These are phyloP conservation scores for Ceraceosorus guamensis DNA, from an alignment of 1,284 basidiomycete genomes.

Conservation along the genomic window DNA sequence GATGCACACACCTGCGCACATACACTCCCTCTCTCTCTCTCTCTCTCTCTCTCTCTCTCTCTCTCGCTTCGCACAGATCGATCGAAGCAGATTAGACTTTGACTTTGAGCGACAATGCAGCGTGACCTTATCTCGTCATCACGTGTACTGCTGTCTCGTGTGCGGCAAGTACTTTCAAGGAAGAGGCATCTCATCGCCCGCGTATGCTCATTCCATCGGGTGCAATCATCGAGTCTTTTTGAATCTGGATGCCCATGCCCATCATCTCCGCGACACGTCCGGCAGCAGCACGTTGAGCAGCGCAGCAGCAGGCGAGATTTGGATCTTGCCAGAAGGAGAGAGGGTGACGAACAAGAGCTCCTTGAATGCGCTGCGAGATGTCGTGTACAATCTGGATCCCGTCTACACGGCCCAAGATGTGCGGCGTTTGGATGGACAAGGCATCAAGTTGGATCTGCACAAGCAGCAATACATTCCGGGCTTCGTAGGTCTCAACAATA, in stretches of 20 bases:
- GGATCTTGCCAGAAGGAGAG: background rate
- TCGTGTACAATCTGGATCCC: slow-evolving; percentile 80
- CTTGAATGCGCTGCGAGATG: slow-evolving; percentile 94
- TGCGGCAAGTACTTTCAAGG: slow-evolving; percentile 99
- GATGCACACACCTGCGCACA: slow-evolving; percentile 5
- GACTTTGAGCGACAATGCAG: slow-evolving; percentile 99
- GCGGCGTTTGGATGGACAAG: slow-evolving; percentile 56
- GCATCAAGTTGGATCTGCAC: slow-evolving; percentile 59
- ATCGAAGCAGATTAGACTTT: slow-evolving; percentile 68
- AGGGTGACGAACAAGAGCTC: slow-evolving; percentile 72
- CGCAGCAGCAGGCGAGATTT: background rate
- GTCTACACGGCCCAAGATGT: slow-evolving; percentile 58
- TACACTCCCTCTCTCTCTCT: no score
- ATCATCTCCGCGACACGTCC: slow-evolving; percentile 43
- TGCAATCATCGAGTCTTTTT: slow-evolving; percentile 98
- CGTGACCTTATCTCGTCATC: slow-evolving; percentile 89
- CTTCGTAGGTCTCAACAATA: slow-evolving; percentile 93
- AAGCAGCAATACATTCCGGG: slow-evolving; percentile 80
- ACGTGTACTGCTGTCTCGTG: slow-evolving; percentile 94
- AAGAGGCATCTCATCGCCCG: slow-evolving; percentile 81
- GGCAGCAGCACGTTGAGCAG: slow-evolving; percentile 17
- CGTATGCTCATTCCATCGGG: slow-evolving; percentile 93
- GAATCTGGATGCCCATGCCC: slow-evolving; percentile 84
- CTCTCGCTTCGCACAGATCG: slow-evolving; percentile 24
- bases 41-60: background rate